Evolutionary conservation across 257 asterid species (phyloP).

Genomic region (Gardenia jasminoides): DNA sequence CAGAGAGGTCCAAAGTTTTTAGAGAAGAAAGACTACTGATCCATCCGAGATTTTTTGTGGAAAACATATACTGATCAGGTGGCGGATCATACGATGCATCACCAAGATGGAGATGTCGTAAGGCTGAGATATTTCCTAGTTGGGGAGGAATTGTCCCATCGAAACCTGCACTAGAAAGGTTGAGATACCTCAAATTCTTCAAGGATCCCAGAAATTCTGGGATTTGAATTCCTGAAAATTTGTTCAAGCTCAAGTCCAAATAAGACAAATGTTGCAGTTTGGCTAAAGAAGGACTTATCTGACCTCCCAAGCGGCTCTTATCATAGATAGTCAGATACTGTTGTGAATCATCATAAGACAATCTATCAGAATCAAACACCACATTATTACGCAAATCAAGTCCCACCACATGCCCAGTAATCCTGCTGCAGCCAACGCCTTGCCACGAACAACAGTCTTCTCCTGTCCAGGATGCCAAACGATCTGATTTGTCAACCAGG

Average conservation of each 20-base stretch:
- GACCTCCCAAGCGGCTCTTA: conserved; percentile 16
- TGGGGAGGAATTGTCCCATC: too few relatives aligned
- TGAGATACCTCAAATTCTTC: not conserved
- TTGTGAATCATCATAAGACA: too few relatives aligned
- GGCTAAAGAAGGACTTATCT: conserved; percentile 20
- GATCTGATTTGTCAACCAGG: conserved; percentile 14
- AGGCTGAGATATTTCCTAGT: not conserved
- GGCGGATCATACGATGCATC: not conserved
- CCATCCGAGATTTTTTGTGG: not conserved
- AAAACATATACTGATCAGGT: too few relatives aligned
- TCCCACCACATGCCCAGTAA: conserved; percentile 17
- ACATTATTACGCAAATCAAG: conserved; percentile 14
- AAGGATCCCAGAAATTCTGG: conserved; percentile 21
- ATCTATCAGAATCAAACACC: too few relatives aligned
- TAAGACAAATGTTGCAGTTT: conserved; percentile 20
- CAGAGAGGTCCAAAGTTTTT: too few relatives aligned
- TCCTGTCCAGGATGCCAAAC: conserved; percentile 20
- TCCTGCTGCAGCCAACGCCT: conserved; percentile 18
- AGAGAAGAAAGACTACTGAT: not conserved
- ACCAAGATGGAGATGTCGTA: not conserved
- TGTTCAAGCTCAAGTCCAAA: conserved; percentile 26
- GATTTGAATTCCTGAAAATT: conserved; percentile 15
- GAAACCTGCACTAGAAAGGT: too few relatives aligned
- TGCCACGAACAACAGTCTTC: conserved; percentile 21
- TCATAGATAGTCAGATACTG: too few relatives aligned